Conservation (phyloP, 2,329 filamentous ascomycete species). For the Penicillium janthinellum region DNA sequence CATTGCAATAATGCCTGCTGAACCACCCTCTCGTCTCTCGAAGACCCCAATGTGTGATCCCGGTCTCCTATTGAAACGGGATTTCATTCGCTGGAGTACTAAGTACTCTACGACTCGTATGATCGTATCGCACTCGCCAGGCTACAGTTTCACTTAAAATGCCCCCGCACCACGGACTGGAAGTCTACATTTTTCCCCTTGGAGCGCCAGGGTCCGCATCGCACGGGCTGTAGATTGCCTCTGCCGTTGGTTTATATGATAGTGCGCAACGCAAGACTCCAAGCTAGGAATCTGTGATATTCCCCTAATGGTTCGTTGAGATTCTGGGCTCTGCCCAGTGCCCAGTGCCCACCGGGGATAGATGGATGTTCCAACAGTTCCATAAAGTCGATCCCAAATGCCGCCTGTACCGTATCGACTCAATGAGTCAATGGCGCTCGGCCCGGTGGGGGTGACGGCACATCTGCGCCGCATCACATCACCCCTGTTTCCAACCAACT, state of each 20-base stretch:
- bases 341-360: not conserved
- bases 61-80: not conserved
- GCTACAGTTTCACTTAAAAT: slow-evolving; percentile 4
- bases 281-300: not conserved
- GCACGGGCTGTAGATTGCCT: not conserved
- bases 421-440: not conserved
- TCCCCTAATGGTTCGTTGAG: not conserved
- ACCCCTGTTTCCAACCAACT: not conserved
- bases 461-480: not conserved
- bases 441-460: slow-evolving; percentile 4
- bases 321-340: not conserved
- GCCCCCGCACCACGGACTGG: not conserved
- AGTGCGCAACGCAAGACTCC: not conserved
- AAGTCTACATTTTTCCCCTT: not conserved
- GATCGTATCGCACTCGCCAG: not conserved
- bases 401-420: not conserved
- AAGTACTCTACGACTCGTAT: not conserved
- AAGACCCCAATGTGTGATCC: not conserved
- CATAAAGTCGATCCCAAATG: not conserved
- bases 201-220: not conserved
- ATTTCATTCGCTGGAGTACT: not conserved
- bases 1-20: not conserved
- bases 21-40: not conserved
- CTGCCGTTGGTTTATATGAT: not conserved
- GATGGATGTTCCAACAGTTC: not conserved